A percentile compares a stretch with the other conserved stretches of the same genome.
These are phyloP conservation scores for Suhomyces prunicola DNA, from an alignment of 805 yeast genomes.

Conservation along the genomic window DNA sequence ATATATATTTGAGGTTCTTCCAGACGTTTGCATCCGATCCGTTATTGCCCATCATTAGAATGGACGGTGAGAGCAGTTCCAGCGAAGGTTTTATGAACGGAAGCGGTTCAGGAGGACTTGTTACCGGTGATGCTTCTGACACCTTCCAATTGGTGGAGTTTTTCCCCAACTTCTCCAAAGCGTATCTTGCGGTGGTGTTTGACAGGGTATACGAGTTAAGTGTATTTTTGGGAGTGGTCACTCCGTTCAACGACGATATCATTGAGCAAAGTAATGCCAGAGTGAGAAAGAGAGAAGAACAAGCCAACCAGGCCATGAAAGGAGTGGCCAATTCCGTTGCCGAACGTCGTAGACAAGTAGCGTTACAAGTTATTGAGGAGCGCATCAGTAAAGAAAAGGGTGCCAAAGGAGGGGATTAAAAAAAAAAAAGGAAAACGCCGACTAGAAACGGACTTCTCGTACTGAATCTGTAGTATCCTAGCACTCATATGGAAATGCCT, in stretches of 20 bases:
- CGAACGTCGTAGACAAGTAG: slow-evolving; percentile 75
- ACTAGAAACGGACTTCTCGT: neutral
- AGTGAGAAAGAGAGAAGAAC: slow-evolving; percentile 59
- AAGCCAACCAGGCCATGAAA: slow-evolving; percentile 39
- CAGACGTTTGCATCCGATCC: slow-evolving; percentile 58
- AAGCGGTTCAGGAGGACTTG: slow-evolving; percentile 20
- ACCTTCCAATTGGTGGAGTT: slow-evolving; percentile 80
- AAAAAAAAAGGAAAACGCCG: neutral
- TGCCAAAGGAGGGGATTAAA: neutral
- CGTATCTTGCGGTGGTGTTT: slow-evolving; percentile 51
- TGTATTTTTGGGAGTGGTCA: slow-evolving; percentile 46
- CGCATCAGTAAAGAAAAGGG: slow-evolving; percentile 38
- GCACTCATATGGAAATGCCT: neutral
- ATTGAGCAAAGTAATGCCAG: slow-evolving; percentile 72
- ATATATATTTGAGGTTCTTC: slow-evolving; percentile 76
- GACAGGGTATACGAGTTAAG: slow-evolving; percentile 32
- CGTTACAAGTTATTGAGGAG: slow-evolving; percentile 71
- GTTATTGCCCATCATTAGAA: slow-evolving; percentile 46
- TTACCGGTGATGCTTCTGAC: slow-evolving; percentile 85
- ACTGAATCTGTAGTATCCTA: neutral
- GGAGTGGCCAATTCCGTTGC: slow-evolving; percentile 50
- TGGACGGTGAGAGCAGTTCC: slow-evolving; percentile 11
- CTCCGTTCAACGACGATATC: slow-evolving; percentile 64
- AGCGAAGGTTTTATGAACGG: neutral
- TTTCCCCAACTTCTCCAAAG: slow-evolving; percentile 66